phyloP scores from a whole-genome alignment of 768 basidiomycete species.

The Hypholoma sublateritium region DNA sequence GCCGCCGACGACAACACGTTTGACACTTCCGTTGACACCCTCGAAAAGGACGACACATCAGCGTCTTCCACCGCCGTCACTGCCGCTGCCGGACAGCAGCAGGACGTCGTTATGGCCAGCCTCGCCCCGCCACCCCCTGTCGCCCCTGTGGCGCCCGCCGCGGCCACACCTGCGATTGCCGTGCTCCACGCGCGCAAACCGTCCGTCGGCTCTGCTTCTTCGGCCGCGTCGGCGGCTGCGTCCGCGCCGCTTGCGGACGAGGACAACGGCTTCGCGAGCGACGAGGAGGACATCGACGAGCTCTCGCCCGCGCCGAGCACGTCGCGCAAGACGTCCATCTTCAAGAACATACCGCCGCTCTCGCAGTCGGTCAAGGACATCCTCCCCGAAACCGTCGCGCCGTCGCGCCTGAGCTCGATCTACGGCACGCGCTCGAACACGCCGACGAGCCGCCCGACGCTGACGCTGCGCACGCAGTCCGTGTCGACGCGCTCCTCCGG shows the following conservation, averaged over 20 bases:
- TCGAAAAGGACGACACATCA: slow-evolving; percentile 13
- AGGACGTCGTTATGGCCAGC: slow-evolving; percentile 31
- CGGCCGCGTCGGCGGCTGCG: slow-evolving; percentile 11
- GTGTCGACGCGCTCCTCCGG: slow-evolving; percentile 53
- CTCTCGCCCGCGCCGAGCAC: slow-evolving; percentile 30
- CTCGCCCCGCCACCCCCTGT: slow-evolving; percentile 6
- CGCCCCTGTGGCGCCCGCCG: not conserved
- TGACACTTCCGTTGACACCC: slow-evolving; percentile 5
- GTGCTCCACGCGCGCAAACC: slow-evolving; percentile 2
- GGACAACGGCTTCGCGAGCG: slow-evolving; percentile 30
- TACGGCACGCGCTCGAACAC: slow-evolving; percentile 49
- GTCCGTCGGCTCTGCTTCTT: not conserved
- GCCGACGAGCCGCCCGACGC: slow-evolving; percentile 47
- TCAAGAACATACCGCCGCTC: slow-evolving; percentile 33
- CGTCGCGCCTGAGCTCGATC: slow-evolving; percentile 57
- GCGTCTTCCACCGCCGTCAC: slow-evolving; percentile 11
- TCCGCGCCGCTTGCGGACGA: slow-evolving; percentile 23
- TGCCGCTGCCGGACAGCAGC: slow-evolving; percentile 26
- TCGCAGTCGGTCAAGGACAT: slow-evolving; percentile 41
- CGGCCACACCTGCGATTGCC: slow-evolving; percentile 10
- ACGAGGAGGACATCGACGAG: slow-evolving; percentile 34
- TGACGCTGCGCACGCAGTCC: slow-evolving; percentile 60
- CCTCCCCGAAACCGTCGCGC: slow-evolving; percentile 54
- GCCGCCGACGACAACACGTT: not conserved
- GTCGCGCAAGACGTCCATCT: slow-evolving; percentile 26